phyloP scores from a whole-genome alignment of 2,329 filamentous ascomycete genomes.

The Ciborinia camelliae region DNA sequence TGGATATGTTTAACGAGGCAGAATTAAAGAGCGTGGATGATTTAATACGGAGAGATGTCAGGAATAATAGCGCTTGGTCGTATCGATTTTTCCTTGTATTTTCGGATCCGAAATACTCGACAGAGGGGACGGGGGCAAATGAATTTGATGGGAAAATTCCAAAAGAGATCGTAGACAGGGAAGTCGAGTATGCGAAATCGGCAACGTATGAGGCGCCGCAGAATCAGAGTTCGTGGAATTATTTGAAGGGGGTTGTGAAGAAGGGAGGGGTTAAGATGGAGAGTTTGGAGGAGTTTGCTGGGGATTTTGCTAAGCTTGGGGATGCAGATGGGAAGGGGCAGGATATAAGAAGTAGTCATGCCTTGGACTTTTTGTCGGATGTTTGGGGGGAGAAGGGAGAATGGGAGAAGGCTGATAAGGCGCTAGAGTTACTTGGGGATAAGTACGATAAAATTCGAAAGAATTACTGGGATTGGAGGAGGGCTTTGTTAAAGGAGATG shows the following conservation, averaged over 20 bases:
- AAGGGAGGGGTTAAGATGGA: conserved; percentile 57
- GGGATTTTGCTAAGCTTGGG: conserved; percentile 50
- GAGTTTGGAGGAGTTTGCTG: conserved; percentile 48
- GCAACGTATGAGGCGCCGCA: conserved; percentile 80
- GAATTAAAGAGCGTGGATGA: conserved; percentile 70
- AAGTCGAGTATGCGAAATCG: conserved; percentile 69
- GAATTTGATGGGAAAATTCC: conserved; percentile 56
- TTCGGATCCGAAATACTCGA: conserved; percentile 53
- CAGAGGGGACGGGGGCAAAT: conserved; percentile 47
- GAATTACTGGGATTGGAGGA: conserved; percentile 88
- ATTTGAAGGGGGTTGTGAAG: conserved; percentile 71
- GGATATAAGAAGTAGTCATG: conserved; percentile 59
- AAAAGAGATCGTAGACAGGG: conserved; percentile 63
- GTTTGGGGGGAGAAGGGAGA: conserved; percentile 55
- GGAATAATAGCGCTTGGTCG: conserved; percentile 97
- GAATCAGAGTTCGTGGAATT: conserved; percentile 94
- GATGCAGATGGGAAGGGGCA: conserved; percentile 40
- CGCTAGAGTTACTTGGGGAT: conserved; percentile 69
- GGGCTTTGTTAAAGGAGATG: conserved; percentile 24
- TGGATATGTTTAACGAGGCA: conserved; percentile 60
- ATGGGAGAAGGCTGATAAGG: conserved; percentile 61
- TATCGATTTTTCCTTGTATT: conserved; percentile 95
- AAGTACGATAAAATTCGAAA: conserved; percentile 89
- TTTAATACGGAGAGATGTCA: conserved; percentile 74
- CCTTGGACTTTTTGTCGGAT: conserved; percentile 69